Percentiles rank a stretch among this genome's conserved stretches.
phyloP scores from a whole-genome alignment of 805 yeast species.

The Naumovozyma dairenensis region DNA sequence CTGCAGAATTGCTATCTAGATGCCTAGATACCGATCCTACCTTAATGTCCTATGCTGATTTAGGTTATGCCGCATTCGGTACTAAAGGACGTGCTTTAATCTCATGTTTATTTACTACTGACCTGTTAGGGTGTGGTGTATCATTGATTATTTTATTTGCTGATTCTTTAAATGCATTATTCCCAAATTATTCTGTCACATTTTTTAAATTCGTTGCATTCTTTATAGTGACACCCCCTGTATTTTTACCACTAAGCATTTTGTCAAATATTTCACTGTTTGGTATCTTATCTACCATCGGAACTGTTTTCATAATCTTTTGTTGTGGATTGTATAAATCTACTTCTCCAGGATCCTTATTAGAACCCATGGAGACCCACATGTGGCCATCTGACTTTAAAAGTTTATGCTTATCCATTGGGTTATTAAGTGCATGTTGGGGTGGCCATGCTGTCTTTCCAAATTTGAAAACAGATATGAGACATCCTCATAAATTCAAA shows the following conservation, averaged over 20 bases:
- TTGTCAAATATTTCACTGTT: conserved; percentile 58
- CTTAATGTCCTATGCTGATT: conserved; percentile 77
- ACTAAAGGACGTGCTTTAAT: conserved; percentile 62
- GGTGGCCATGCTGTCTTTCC: conserved; percentile 82
- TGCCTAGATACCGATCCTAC: conserved; percentile 76
- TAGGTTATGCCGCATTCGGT: conserved; percentile 82
- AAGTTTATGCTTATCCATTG: conserved; percentile 50
- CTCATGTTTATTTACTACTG: conserved; percentile 65
- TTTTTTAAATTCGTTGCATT: conserved; percentile 61
- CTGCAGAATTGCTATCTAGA: conserved; percentile 63
- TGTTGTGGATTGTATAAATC: conserved; percentile 54
- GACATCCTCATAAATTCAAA: conserved; percentile 48
- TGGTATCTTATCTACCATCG: conserved; percentile 63
- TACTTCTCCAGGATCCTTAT: conserved; percentile 64
- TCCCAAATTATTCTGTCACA: conserved; percentile 42
- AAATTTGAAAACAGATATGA: conserved; percentile 61
- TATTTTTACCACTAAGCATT: conserved; percentile 66
- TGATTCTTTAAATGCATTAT: conserved; percentile 67
- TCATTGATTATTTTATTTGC: conserved; percentile 74
- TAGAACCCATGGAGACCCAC: conserved; percentile 53
- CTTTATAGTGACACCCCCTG: conserved; percentile 67
- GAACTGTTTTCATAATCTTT: conserved; percentile 49
- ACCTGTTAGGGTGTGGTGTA: conserved; percentile 73
- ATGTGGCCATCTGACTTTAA: conserved; percentile 48
- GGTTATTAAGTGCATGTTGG: conserved; percentile 70